Evolutionary conservation across 2,329 filamentous ascomycete genomes (phyloP).

Genomic region (Penicillium griseofulvum): DNA sequence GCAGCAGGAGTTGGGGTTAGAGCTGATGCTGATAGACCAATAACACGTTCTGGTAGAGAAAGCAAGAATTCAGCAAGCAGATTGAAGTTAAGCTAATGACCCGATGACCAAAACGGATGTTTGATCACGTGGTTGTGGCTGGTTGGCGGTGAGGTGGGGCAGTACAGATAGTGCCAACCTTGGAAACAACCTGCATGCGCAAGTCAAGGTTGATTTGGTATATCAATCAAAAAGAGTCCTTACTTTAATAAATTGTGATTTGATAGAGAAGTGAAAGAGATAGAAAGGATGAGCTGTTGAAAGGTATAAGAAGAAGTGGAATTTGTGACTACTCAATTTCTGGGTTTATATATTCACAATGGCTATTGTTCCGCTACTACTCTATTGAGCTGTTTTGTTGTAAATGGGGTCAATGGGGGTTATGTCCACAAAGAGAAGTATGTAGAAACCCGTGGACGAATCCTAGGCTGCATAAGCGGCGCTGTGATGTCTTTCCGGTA

Average conservation of each 20-base stretch:
- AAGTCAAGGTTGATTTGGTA: neutral
- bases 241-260: neutral
- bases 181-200: too few species aligned
- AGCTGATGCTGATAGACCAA: neutral
- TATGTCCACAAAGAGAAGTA: neutral
- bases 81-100: slow-evolving; percentile 4
- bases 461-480: too few species aligned
- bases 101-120: slow-evolving; percentile 3
- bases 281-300: neutral
- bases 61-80: neutral
- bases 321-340: neutral
- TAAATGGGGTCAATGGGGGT: neutral
- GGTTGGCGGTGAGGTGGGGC: slow-evolving; percentile 63
- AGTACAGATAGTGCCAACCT: neutral
- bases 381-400: neutral
- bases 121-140: slow-evolving; percentile 60
- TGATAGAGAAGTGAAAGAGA: neutral
- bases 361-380: neutral
- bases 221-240: neutral
- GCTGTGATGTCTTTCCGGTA: too few species aligned
- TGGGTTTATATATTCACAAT: neutral
- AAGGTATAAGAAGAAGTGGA: neutral
- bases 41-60: neutral
- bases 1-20: neutral
- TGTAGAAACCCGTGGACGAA: too few species aligned